Percentiles rank a stretch among this genome's conserved stretches.
These are phyloP conservation scores for Russula sp. DNA, from an alignment of 768 basidiomycete genomes.

Conservation along the genomic window DNA sequence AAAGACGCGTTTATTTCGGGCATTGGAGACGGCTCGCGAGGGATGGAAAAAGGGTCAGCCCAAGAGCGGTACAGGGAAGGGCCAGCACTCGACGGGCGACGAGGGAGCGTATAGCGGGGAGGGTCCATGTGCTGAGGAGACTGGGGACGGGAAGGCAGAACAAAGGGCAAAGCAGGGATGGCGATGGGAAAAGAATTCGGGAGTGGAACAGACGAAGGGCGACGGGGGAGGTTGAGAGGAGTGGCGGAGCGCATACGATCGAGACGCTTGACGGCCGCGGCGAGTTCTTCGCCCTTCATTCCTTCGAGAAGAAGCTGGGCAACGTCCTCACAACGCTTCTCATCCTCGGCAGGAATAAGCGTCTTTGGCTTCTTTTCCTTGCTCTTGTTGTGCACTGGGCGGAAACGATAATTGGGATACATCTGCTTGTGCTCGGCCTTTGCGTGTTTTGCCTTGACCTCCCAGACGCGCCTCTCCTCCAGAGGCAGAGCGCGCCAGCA, in stretches of 20 bases:
- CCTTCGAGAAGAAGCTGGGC: slow-evolving; percentile 24
- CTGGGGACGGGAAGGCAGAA: slow-evolving; percentile 13
- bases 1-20: slow-evolving; percentile 21
- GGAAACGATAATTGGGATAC: slow-evolving; percentile 60
- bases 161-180: slow-evolving; percentile 21
- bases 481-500: slow-evolving; percentile 65
- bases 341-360: slow-evolving; percentile 19
- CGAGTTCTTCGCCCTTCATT: slow-evolving; percentile 25
- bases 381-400: slow-evolving; percentile 42
- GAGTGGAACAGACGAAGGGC: slow-evolving; percentile 23
- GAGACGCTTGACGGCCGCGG: slow-evolving; percentile 23
- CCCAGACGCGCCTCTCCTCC: slow-evolving; percentile 69
- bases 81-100: slow-evolving; percentile 23
- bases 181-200: slow-evolving; percentile 21
- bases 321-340: slow-evolving; percentile 25
- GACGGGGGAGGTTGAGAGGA: slow-evolving; percentile 19
- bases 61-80: slow-evolving; percentile 20
- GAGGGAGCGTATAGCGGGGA: slow-evolving; percentile 20
- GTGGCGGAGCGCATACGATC: slow-evolving; percentile 22
- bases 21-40: slow-evolving; percentile 19
- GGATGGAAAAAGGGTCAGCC: slow-evolving; percentile 16
- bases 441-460: slow-evolving; percentile 62
- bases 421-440: slow-evolving; percentile 64
- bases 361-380: slow-evolving; percentile 34
- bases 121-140: slow-evolving; percentile 15